phyloP scores from a whole-genome alignment of 805 yeast genomes.

The Starmerella etchellsii region DNA sequence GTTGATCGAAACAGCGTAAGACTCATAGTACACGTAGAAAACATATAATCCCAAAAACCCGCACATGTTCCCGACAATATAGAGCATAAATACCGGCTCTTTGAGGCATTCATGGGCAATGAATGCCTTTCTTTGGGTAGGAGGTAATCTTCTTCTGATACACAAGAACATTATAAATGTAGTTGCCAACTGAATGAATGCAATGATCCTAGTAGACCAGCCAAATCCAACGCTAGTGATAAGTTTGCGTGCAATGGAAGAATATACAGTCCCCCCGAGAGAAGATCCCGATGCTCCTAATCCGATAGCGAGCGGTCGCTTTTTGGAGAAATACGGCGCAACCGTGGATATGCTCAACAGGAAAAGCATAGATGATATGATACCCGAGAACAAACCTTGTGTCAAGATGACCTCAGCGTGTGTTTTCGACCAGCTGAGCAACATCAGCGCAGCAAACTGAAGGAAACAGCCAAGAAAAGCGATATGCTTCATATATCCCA shows the following conservation, averaged over 20 bases:
- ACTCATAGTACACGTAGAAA: slow-evolving; percentile 27
- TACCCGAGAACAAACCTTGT: slow-evolving; percentile 39
- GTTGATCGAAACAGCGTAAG: slow-evolving; percentile 24
- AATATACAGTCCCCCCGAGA: slow-evolving; percentile 39
- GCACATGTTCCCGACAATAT: slow-evolving; percentile 20
- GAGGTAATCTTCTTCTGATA: slow-evolving; percentile 24
- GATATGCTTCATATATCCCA: slow-evolving; percentile 21
- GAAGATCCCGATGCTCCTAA: slow-evolving; percentile 40
- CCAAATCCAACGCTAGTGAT: slow-evolving; percentile 36
- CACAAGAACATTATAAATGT: slow-evolving; percentile 19
- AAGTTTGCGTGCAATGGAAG: slow-evolving; percentile 34
- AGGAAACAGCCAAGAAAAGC: slow-evolving; percentile 20
- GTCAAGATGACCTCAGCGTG: slow-evolving; percentile 41
- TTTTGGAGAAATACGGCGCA: slow-evolving; percentile 34
- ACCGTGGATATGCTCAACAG: slow-evolving; percentile 34
- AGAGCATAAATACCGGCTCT: slow-evolving; percentile 21
- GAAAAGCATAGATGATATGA: slow-evolving; percentile 34
- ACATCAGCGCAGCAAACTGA: slow-evolving; percentile 23
- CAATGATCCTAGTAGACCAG: slow-evolving; percentile 42
- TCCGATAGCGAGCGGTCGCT: slow-evolving; percentile 36
- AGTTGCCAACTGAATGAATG: slow-evolving; percentile 31
- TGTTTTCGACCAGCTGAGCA: slow-evolving; percentile 28
- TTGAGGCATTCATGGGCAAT: slow-evolving; percentile 22
- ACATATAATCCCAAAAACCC: slow-evolving; percentile 26
- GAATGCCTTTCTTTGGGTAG: slow-evolving; percentile 21